A percentile compares a stretch with the other conserved stretches of the same genome.
These are phyloP conservation scores for Xylariomycetidae sp. DNA, from an alignment of 2,329 filamentous ascomycete genomes.

Conservation along the genomic window DNA sequence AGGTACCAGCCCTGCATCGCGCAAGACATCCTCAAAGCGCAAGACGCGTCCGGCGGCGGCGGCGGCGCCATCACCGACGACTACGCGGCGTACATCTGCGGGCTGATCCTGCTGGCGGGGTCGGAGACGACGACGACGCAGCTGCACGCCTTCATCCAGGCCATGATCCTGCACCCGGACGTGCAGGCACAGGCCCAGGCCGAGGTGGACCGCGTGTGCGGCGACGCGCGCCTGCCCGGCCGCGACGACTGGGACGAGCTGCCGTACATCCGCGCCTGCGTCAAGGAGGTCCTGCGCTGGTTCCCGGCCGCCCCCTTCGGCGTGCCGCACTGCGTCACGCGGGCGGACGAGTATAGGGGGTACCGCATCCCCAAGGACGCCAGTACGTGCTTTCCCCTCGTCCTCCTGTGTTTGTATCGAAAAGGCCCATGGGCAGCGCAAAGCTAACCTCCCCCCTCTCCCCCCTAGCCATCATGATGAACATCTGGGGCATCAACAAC, in stretches of 20 bases:
- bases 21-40: slow-evolving; percentile 21
- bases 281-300: slow-evolving; percentile 43
- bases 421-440: too few species aligned
- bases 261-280: slow-evolving; percentile 39
- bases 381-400: too few species aligned
- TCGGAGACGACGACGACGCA: slow-evolving; percentile 36
- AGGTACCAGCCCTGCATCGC: slow-evolving; percentile 20
- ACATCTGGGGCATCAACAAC: slow-evolving; percentile 29
- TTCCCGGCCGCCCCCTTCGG: slow-evolving; percentile 33
- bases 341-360: slow-evolving; percentile 32
- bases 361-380: slow-evolving; percentile 37
- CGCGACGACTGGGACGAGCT: slow-evolving; percentile 36
- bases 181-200: slow-evolving; percentile 23
- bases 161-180: slow-evolving; percentile 34
- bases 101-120: slow-evolving; percentile 25
- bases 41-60: slow-evolving; percentile 23
- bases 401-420: too few species aligned
- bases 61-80: slow-evolving; percentile 31
- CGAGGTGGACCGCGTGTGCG: slow-evolving; percentile 36
- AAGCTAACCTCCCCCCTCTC: too few species aligned
- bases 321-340: slow-evolving; percentile 31
- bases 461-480: slow-evolving; percentile 35
- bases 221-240: slow-evolving; percentile 33
- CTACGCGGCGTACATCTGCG: slow-evolving; percentile 28
- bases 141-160: slow-evolving; percentile 37